Base-by-base conservation (phyloP, 2,329 filamentous ascomycete genomes). In the Uncinocarpus reesii region DNA sequence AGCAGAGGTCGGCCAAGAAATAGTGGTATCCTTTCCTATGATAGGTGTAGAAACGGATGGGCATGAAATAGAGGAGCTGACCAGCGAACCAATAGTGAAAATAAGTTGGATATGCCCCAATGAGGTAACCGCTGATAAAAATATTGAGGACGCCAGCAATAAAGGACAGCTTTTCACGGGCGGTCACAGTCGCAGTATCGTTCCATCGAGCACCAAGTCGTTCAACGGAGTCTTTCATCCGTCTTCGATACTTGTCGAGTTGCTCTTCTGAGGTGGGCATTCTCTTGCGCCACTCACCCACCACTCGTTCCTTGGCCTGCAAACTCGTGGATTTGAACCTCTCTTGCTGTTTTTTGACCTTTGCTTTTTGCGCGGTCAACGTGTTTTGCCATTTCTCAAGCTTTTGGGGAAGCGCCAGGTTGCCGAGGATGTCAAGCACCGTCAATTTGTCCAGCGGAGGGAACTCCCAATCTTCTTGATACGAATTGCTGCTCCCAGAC, bases 71-170 rank as follows among this genome's bases (percentile, higher is more conserved):
- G 52, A 86, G 65, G 35, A 95, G 76, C 66, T 95, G 89, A 2
- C 67, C 75, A 6, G 86, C 89, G 66, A 95, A 98, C 92, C 92
- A 98, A 56, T 84, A 71, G 57, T 94, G 90, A 66, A 96, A 95
- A 64, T 80, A 83, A 58, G 94, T 75, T 0, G 92, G 88, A 58
- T 76, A 83, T 24, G 80, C 87, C 52, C 92, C 92, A 46, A 98
- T 84, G 40, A 98, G 72, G 65, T 95, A 96, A 50, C 90, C 92
- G 56, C 87, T 94, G 63, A 96, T 81, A 68, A 98, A 94, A 65
- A 98, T 92, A 69, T 98, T 98, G 70, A 95, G 79, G 56, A 95
- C 89, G 59, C 88, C 92, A 52, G 81, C 90, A 53, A 98, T 95
- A 67, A 98, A 98, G 4, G 90, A 89, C 42, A 93, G 73, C 74